A percentile compares a stretch with the other conserved stretches of the same genome.
These are phyloP conservation scores for Salix viminalis DNA, from an alignment of 345 rosid species.

Conservation along the genomic window DNA sequence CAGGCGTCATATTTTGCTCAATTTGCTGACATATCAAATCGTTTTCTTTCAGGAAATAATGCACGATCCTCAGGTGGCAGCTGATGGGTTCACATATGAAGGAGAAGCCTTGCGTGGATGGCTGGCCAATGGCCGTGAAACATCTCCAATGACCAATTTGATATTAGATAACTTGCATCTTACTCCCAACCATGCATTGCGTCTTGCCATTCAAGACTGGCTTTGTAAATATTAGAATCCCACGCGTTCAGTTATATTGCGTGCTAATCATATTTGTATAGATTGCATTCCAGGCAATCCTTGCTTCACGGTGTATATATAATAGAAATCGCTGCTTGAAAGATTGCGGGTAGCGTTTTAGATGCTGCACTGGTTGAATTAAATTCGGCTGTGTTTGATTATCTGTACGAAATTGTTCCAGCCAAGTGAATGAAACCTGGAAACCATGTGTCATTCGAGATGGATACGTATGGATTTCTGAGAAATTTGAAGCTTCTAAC, in stretches of 20 bases:
- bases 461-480: neutral
- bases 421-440: neutral
- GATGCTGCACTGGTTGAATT: neutral
- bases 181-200: slow-evolving; percentile 56
- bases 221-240: slow-evolving; percentile 48
- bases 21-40: neutral
- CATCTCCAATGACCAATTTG: slow-evolving; percentile 76
- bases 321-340: neutral
- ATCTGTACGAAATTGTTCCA: neutral
- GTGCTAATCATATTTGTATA: neutral
- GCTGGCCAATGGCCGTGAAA: slow-evolving; percentile 54
- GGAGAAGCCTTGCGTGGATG: slow-evolving; percentile 58
- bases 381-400: neutral
- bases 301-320: slow-evolving; percentile 1
- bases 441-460: neutral
- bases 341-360: neutral
- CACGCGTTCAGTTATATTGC: neutral
- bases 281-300: neutral
- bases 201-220: slow-evolving; percentile 72
- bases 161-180: slow-evolving; percentile 49
- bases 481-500: neutral
- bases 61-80: slow-evolving; percentile 74
- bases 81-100: slow-evolving; percentile 74
- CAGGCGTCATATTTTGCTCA: neutral
- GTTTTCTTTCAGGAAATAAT: slow-evolving; percentile 58